Conservation (phyloP, 2,329 filamentous ascomycete species). For the Scortechinia acanthostroma region DNA sequence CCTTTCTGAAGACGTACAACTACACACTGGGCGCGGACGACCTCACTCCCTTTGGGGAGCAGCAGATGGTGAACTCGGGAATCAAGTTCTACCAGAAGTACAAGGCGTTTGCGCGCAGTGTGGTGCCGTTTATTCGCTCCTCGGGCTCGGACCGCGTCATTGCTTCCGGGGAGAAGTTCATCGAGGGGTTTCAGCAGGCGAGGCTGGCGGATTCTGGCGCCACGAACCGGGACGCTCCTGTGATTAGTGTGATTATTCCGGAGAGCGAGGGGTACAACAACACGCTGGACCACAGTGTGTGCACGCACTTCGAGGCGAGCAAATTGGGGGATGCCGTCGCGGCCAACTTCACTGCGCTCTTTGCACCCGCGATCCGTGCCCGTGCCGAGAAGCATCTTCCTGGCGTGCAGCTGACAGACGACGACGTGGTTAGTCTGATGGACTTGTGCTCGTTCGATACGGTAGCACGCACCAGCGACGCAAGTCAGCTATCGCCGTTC, state of each 20-base stretch:
- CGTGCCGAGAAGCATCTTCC: not conserved
- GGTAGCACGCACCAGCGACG: not conserved
- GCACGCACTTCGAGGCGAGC: not conserved
- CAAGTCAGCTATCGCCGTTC: not conserved
- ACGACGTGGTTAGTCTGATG: not conserved
- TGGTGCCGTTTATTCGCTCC: not conserved
- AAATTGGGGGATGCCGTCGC: not conserved
- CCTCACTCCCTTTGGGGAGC: not conserved
- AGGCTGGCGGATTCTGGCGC: not conserved
- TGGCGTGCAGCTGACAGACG: not conserved
- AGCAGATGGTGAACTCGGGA: not conserved
- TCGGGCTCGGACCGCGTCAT: not conserved
- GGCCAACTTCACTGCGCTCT: not conserved
- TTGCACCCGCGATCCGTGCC: not conserved
- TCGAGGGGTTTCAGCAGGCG: not conserved
- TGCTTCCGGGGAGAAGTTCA: not conserved
- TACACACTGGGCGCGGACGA: not conserved
- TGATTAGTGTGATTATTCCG: not conserved
- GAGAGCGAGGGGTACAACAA: not conserved
- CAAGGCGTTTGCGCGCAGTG: not conserved
- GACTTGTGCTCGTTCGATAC: conserved; percentile 1
- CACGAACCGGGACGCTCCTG: not conserved
- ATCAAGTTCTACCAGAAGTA: not conserved
- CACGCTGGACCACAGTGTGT: not conserved
- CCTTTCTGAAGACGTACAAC: not conserved